Base-by-base conservation (phyloP, 2,329 filamentous ascomycete genomes). In the Botryosphaeria agaves region DNA sequence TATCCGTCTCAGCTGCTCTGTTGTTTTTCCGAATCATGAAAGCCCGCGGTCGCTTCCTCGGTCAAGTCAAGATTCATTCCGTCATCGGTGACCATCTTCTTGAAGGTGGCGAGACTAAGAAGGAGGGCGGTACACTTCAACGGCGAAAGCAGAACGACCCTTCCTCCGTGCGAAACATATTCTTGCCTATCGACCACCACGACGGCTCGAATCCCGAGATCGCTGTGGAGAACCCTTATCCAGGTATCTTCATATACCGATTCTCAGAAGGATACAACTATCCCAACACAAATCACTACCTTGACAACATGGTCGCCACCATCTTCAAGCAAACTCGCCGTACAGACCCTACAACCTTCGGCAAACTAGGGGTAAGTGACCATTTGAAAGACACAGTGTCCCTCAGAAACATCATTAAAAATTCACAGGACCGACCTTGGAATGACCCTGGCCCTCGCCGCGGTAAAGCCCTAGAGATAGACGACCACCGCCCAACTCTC, bases 231-330 rank as follows among this genome's bases (percentile, higher is more conserved):
- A 72, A 72, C 32, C 85, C 89, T 1, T 82, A 89, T 44, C 87
- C 87, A 0, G 89, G 89, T 31, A 69, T 98, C 40, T 92, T 95
- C 56, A 92, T 95, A 46, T 95, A 92, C 59, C 75, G 87, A 26
- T 94, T 93, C 53, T 74, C 79, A 0, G 87, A 95, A 57, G 82
- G 85, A 26, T 93, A 92, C 64, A 92, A 89, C 56, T 98, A 95
- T 46, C 83, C 87, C 36, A 98, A 93, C 43, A 84, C 84, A 14
- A 82, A 82, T 45, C 76, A 82, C 49, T 84, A 91, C 39, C 70
- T 93, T 33, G 84, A 94, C 45, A 71, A 82, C 45, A 47, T 64
- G 29, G 46, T 55, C 1, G 38, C 51, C 3, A 42, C 46, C 5
- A 57, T 62, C n/a, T 59, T 63, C 37, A 43, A 48, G 26, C 57